Conservation (phyloP, 768 basidiomycete species). For the Boletus fagicola region DNA sequence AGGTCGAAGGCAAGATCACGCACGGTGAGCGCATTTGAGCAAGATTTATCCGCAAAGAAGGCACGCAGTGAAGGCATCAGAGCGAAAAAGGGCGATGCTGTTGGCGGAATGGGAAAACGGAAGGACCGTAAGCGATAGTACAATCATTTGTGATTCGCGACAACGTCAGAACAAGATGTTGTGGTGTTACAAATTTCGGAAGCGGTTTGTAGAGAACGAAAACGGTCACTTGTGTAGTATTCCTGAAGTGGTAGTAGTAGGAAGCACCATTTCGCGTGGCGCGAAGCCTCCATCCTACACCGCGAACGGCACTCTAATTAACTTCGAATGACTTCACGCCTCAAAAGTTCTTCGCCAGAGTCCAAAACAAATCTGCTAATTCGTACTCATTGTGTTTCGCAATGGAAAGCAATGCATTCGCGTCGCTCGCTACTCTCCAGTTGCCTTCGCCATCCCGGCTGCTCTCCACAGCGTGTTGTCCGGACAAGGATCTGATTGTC, state of each 20-base stretch:
- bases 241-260: conserved; percentile 15
- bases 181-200: background rate
- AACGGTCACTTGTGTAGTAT: background rate
- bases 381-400: background rate
- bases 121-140: conserved; percentile 37
- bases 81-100: conserved; percentile 59
- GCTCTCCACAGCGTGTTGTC: conserved; percentile 68
- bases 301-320: conserved; percentile 23
- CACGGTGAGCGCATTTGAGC: conserved; percentile 50
- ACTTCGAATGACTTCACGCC: conserved; percentile 18
- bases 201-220: background rate
- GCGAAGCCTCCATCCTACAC: conserved; percentile 17
- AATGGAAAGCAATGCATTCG: conserved; percentile 51
- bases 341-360: conserved; percentile 9
- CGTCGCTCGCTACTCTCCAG: conserved; percentile 52
- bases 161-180: background rate
- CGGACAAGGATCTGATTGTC: conserved; percentile 78
- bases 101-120: conserved; percentile 54
- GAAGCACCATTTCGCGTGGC: conserved; percentile 32
- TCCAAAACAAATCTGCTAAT: background rate
- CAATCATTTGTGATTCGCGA: background rate
- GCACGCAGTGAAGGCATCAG: conserved; percentile 55
- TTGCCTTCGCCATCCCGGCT: conserved; percentile 59
- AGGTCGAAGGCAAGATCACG: conserved; percentile 32
- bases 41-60: conserved; percentile 52